Conservation (phyloP, 1,139 yeast species). For the Hyphopichia buzzinii region DNA sequence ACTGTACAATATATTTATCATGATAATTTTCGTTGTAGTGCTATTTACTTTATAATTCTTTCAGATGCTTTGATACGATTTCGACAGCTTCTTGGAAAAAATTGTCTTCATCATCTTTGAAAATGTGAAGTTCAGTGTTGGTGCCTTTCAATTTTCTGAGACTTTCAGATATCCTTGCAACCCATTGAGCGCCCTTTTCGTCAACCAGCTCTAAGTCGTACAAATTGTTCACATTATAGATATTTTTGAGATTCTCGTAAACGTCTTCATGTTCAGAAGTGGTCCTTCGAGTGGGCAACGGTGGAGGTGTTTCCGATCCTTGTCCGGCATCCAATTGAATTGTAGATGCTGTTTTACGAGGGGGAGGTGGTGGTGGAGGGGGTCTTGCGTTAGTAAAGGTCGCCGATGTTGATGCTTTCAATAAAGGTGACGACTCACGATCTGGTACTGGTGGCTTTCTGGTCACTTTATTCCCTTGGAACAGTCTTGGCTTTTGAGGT, state of each 20-base stretch:
- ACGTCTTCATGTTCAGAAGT: conserved; percentile 6
- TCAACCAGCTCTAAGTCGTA: conserved; percentile 43
- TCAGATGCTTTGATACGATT: background rate
- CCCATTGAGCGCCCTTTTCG: conserved; percentile 49
- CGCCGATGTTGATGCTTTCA: conserved; percentile 5
- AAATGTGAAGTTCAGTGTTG: conserved; percentile 33
- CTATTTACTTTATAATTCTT: background rate
- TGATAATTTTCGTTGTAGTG: background rate
- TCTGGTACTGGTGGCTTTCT: conserved; percentile 24
- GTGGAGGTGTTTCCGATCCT: conserved; percentile 8
- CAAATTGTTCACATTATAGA: conserved; percentile 26
- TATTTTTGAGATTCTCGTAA: conserved; percentile 19
- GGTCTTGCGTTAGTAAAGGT: conserved; percentile 5
- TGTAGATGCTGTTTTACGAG: conserved; percentile 14
- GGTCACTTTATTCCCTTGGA: conserved; percentile 24
- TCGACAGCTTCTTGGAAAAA: conserved; percentile 20
- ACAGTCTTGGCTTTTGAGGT: conserved; percentile 36
- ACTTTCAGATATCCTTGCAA: conserved; percentile 38
- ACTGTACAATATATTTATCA: background rate
- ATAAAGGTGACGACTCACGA: conserved; percentile 6
- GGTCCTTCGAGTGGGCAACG: conserved; percentile 5
- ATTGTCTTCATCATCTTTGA: conserved; percentile 36
- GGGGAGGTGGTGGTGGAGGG: conserved; percentile 15
- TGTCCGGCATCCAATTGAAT: conserved; percentile 4
- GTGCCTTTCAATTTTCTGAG: conserved; percentile 38